These are phyloP conservation scores for Peronospora destructor DNA, from an alignment of 352 stramenopile genomes.

Conservation along the genomic window DNA sequence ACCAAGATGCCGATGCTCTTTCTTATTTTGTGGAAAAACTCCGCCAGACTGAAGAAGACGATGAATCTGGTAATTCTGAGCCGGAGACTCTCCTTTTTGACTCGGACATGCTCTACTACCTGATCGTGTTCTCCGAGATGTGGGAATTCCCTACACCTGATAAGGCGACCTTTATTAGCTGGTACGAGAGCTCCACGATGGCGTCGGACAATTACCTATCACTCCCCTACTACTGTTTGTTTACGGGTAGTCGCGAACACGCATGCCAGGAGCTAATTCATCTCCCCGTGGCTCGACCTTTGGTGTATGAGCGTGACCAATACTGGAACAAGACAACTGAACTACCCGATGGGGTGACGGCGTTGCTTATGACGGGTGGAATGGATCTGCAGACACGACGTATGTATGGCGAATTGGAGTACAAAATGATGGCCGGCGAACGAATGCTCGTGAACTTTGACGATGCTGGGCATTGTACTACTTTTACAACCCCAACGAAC, in stretches of 20 bases:
- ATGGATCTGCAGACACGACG: constrained; percentile 50
- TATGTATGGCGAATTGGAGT: constrained; percentile 48
- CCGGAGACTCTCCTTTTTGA: constrained; percentile 46
- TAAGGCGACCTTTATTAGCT: constrained; percentile 44
- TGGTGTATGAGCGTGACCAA: constrained; percentile 52
- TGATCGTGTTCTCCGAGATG: constrained; percentile 79
- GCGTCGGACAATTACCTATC: constrained; percentile 62
- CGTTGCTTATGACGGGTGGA: constrained; percentile 47
- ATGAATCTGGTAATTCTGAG: constrained; percentile 27
- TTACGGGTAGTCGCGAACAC: constrained; percentile 53
- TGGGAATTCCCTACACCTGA: constrained; percentile 52
- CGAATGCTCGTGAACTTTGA: constrained; percentile 67
- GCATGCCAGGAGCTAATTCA: constrained; percentile 47
- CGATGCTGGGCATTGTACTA: constrained; percentile 67
- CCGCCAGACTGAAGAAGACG: constrained; percentile 6
- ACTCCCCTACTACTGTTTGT: constrained; percentile 72
- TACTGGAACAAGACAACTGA: constrained; percentile 62
- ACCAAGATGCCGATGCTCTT: constrained; percentile 35
- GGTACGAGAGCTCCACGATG: constrained; percentile 56
- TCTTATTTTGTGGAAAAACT: constrained; percentile 27
- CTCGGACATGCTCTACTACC: constrained; percentile 69
- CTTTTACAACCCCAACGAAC: constrained; percentile 58
- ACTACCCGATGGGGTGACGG: constrained; percentile 35
- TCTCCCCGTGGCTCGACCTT: constrained; percentile 30
- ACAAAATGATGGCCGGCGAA: constrained; percentile 38